phyloP scores from a whole-genome alignment of 1,139 yeast genomes.

The Lodderomyces jiufengensis region DNA sequence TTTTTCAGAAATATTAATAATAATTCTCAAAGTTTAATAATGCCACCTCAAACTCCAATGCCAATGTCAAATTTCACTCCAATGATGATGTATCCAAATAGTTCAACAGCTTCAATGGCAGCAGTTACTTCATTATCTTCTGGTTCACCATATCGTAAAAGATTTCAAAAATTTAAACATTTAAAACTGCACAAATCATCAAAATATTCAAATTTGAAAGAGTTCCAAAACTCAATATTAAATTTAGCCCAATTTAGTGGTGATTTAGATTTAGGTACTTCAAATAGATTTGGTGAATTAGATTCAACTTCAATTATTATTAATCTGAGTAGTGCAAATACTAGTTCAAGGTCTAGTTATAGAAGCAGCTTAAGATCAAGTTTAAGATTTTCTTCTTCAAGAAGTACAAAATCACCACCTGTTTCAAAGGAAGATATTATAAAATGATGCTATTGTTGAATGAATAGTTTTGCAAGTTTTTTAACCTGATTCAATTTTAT shows the following conservation, averaged over 20 bases:
- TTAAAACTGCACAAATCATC: conserved; percentile 14
- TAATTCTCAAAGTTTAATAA: neutral
- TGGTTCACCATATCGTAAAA: conserved; percentile 7
- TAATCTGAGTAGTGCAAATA: conserved; percentile 11
- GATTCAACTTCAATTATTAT: conserved; percentile 12
- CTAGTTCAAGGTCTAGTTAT: conserved; percentile 12
- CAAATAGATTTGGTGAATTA: conserved; percentile 14
- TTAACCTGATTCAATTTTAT: too few species aligned
- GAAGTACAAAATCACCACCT: conserved; percentile 6
- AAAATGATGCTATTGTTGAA: neutral
- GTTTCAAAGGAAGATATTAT: neutral
- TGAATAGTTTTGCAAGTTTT: neutral
- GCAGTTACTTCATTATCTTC: conserved; percentile 3
- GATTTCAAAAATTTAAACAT: conserved; percentile 13
- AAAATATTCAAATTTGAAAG: conserved; percentile 19
- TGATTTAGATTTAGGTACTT: conserved; percentile 13
- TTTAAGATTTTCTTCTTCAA: conserved; percentile 6
- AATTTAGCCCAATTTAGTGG: conserved; percentile 22
- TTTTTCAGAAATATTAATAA: too few species aligned
- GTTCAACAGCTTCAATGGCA: neutral
- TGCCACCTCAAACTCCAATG: conserved; percentile 5
- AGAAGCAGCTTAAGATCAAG: conserved; percentile 12
- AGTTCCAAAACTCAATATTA: conserved; percentile 23
- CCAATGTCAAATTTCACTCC: conserved; percentile 5
- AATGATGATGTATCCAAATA: neutral